phyloP scores from a whole-genome alignment of 331 rosid species.

The Acacia concinna region DNA sequence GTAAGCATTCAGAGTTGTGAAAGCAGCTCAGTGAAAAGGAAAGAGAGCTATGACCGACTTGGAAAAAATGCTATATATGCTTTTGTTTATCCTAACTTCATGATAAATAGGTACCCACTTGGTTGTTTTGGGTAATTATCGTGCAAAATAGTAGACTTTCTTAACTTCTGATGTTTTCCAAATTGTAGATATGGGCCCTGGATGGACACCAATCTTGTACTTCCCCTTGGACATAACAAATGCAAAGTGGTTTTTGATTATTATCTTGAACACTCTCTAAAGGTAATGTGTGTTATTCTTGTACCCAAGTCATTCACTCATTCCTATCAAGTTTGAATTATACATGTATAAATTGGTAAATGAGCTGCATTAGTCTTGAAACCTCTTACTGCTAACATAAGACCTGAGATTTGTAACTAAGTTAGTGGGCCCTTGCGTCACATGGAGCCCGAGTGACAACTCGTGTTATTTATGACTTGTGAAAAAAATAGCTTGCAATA shows the following conservation, averaged over 20 bases:
- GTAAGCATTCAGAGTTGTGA: slow-evolving; percentile 92
- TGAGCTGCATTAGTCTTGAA: neutral
- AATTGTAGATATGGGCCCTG: slow-evolving; percentile 87
- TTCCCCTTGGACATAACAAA: slow-evolving; percentile 78
- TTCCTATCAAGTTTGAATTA: neutral
- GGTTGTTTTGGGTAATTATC: slow-evolving; percentile 21
- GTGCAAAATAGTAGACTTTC: slow-evolving; percentile 1
- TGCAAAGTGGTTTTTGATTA: slow-evolving; percentile 83
- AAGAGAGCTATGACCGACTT: slow-evolving; percentile 61
- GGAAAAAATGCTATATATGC: slow-evolving; percentile 81
- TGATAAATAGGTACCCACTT: slow-evolving; percentile 80
- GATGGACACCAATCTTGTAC: slow-evolving; percentile 96
- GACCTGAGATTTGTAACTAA: neutral
- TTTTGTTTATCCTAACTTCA: slow-evolving; percentile 86
- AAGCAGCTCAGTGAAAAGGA: slow-evolving; percentile 38
- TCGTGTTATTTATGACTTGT: neutral
- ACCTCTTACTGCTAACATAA: neutral
- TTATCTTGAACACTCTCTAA: slow-evolving; percentile 67
- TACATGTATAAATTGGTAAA: neutral
- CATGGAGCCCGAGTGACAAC: neutral
- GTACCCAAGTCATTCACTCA: neutral
- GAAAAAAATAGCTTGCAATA: neutral
- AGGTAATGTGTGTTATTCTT: slow-evolving; percentile 46
- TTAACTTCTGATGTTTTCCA: slow-evolving; percentile 24
- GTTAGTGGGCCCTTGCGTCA: neutral